Conservation (phyloP, 345 rosid genomes). For the Bruguiera gymnorhiza region DNA sequence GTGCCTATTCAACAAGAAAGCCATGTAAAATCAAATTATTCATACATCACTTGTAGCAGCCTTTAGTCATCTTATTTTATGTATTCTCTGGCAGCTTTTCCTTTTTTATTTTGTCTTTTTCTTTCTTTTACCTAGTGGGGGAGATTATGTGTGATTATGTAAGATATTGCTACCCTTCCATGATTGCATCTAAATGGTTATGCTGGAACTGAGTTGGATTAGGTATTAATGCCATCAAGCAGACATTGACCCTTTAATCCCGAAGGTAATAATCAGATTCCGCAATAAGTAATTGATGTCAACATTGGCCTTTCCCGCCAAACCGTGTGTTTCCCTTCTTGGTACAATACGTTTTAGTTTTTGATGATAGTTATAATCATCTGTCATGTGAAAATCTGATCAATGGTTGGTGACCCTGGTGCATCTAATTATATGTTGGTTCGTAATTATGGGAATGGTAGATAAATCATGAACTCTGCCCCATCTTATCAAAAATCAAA, state of each 20-base stretch:
- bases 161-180: slow-evolving; percentile 34
- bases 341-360: slow-evolving; percentile 6
- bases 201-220: slow-evolving; percentile 30
- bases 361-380: slow-evolving; percentile 34
- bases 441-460: slow-evolving; percentile 18
- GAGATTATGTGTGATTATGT: slow-evolving; percentile 31
- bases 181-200: slow-evolving; percentile 36
- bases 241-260: slow-evolving; percentile 13
- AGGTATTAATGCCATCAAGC: slow-evolving; percentile 27
- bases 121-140: slow-evolving; percentile 24
- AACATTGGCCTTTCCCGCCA: background rate
- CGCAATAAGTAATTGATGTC: slow-evolving; percentile 12
- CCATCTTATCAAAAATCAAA: slow-evolving; percentile 2
- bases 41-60: slow-evolving; percentile 6
- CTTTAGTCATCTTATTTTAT: slow-evolving; percentile 9
- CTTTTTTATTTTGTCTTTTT: slow-evolving; percentile 4
- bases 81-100: slow-evolving; percentile 29
- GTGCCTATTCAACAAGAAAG: slow-evolving; percentile 25
- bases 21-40: background rate
- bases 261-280: slow-evolving; percentile 9
- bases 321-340: slow-evolving; percentile 17
- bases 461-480: slow-evolving; percentile 16
- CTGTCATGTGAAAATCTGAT: slow-evolving; percentile 27
- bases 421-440: slow-evolving; percentile 21
- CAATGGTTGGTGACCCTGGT: slow-evolving; percentile 15